Evolutionary conservation across 495 filamentous ascomycete species (phyloP), one percentile per base, ranked within the genome.

Genomic region (Chaetomium fimeti): DNA sequence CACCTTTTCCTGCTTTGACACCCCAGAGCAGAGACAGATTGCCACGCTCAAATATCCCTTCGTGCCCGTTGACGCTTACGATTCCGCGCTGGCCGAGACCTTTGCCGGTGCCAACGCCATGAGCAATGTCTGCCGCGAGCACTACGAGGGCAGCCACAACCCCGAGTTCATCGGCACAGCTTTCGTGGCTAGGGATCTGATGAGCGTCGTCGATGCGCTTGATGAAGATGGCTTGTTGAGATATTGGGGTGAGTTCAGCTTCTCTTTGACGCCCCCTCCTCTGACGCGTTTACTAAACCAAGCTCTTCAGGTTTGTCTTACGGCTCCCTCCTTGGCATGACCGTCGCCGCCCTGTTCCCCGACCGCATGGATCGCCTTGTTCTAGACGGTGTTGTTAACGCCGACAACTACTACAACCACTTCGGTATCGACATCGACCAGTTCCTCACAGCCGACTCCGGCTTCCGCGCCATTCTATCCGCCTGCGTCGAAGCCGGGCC

Each of bases 261-360:
- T 9, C 0, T 29, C 27, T 22, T 54, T 36, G 32, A 11, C 8
- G 3, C 28, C 43, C 8, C 18, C 28, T 5, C 43, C 8, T 11
- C 28, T 5, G 16, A 38, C 16, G 0, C 24, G n/a, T n/a, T 20
- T 5, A 43, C 48, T 25, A 43, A 36, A 25, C 12, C 8, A 5
- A 54, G 9, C 8, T 20, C 4, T 16, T 87, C 22, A 60, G 85
- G 84, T 5, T 76, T 83, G 16, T 85, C 82, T 3, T 88, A 88
- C 70, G 86, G 85, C 8, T 84, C 84, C 20, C 57, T 85, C 12
- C 72, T 87, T 0, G 86, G 86, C 9, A 69, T 78, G 58, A 88
- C 69, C 38, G 75, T 76, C 51, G 76, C 76, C 8, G 67, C 76
- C 16, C 74, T 78, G 74, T 77, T 76, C 51, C 76, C 77, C 15